phyloP scores from a whole-genome alignment of 768 basidiomycete species.

The Dioszegia hungarica region DNA sequence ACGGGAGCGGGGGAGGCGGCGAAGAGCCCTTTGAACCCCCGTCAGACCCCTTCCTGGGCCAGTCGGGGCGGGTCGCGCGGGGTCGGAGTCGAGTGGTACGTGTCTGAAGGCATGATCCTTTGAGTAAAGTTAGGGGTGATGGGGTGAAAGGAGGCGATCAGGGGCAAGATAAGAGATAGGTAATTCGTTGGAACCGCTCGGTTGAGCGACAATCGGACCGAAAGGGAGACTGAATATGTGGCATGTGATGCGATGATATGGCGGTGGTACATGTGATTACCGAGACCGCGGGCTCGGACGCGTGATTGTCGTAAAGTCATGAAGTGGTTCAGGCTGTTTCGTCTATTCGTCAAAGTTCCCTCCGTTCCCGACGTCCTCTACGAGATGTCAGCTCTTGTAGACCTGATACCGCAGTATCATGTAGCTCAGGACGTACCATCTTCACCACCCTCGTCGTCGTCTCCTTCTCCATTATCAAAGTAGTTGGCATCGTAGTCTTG shows the following conservation, averaged over 20 bases:
- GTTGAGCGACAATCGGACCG: too few species aligned
- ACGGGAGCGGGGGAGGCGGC: neutral
- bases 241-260: too few species aligned
- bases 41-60: too few species aligned
- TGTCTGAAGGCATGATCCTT: neutral
- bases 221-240: too few species aligned
- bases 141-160: neutral
- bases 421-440: slow-evolving; percentile 31
- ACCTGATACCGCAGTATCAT: too few species aligned
- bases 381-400: neutral
- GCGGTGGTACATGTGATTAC: too few species aligned
- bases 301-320: too few species aligned
- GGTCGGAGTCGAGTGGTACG: neutral
- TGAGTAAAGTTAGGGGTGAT: neutral
- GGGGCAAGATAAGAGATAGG: too few species aligned
- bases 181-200: too few species aligned
- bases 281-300: too few species aligned
- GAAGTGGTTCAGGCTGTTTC: neutral
- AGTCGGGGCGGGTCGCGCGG: neutral
- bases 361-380: slow-evolving; percentile 20
- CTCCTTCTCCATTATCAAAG: slow-evolving; percentile 46
- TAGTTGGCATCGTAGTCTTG: slow-evolving; percentile 45
- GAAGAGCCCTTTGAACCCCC: neutral
- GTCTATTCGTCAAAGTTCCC: slow-evolving; percentile 24
- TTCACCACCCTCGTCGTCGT: slow-evolving; percentile 39